phyloP scores from a whole-genome alignment of 768 basidiomycete species.

The Naganishia friedmannii region DNA sequence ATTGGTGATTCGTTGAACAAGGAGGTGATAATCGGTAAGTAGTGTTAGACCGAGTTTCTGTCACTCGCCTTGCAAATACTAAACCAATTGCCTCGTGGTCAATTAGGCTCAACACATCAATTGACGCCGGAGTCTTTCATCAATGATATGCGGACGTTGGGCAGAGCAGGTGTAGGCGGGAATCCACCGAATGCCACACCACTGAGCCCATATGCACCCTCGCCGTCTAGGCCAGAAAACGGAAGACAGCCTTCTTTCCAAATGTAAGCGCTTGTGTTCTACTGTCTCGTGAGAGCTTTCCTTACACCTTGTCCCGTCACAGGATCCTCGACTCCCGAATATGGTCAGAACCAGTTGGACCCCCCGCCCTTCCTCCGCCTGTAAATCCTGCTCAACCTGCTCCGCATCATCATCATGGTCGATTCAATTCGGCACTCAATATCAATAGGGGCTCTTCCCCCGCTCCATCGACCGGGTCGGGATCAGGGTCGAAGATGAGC shows the following conservation, averaged over 20 bases:
- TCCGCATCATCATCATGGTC: slow-evolving; percentile 29
- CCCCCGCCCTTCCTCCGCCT: slow-evolving; percentile 44
- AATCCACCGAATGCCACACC: slow-evolving; percentile 50
- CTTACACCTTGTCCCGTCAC: slow-evolving; percentile 5
- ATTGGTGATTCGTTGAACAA: slow-evolving; percentile 71
- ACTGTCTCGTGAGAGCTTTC: background rate
- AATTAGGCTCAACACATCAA: slow-evolving; percentile 80
- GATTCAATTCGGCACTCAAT: slow-evolving; percentile 27
- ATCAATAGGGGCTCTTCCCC: slow-evolving; percentile 22
- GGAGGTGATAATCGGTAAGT: slow-evolving; percentile 84
- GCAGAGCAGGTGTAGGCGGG: slow-evolving; percentile 76
- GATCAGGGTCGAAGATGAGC: slow-evolving; percentile 32
- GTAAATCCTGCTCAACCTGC: slow-evolving; percentile 27
- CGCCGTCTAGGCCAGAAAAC: slow-evolving; percentile 17
- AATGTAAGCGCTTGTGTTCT: background rate
- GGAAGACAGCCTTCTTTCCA: slow-evolving; percentile 18
- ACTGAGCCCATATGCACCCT: slow-evolving; percentile 40
- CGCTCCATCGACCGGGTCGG: slow-evolving; percentile 32
- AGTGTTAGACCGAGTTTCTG: background rate
- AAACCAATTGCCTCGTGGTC: background rate
- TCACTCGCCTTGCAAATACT: background rate
- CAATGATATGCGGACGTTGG: slow-evolving; percentile 81
- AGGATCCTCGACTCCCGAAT: slow-evolving; percentile 50
- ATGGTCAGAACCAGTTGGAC: slow-evolving; percentile 51
- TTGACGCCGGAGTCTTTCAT: slow-evolving; percentile 78